A percentile compares a stretch with the other conserved stretches of the same genome.
phyloP scores from a whole-genome alignment of 2,329 filamentous ascomycete species.

The Sporothrix mexicana region DNA sequence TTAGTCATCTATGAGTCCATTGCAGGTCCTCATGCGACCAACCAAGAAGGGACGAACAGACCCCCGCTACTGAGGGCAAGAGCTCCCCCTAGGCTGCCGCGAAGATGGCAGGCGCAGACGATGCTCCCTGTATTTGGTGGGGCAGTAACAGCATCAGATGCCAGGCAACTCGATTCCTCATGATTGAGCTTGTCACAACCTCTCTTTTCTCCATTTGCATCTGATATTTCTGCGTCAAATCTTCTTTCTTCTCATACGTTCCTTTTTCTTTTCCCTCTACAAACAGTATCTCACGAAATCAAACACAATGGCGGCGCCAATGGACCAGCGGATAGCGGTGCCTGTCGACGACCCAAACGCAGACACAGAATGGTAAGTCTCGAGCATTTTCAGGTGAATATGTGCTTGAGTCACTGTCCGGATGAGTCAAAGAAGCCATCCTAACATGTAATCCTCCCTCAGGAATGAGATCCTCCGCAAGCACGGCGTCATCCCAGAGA shows the following conservation, averaged over 20 bases:
- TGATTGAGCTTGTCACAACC: conserved; percentile 4
- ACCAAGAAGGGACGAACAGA: not conserved
- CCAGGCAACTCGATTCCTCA: conserved; percentile 29
- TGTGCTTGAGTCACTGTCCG: conserved; percentile 1
- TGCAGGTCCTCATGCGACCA: not conserved
- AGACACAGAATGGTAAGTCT: conserved; percentile 88
- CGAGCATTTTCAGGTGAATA: not conserved
- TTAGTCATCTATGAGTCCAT: conserved; percentile 25
- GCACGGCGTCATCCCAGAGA: conserved; percentile 96
- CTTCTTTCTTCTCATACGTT: not conserved
- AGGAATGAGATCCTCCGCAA: conserved; percentile 99
- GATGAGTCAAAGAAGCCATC: conserved; percentile 26
- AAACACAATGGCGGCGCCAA: conserved; percentile 62
- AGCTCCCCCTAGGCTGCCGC: conserved; percentile 19
- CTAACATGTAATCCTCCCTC: not conserved
- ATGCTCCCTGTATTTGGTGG: conserved; percentile 6
- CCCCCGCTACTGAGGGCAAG: conserved; percentile 6
- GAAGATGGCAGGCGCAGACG: not conserved
- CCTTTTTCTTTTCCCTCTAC: not conserved
- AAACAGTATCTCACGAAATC: too few species aligned
- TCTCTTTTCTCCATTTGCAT: not conserved
- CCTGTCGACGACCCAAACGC: conserved; percentile 94
- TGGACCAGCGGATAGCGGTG: conserved; percentile 72
- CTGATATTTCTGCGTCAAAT: too few species aligned
- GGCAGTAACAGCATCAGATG: conserved; percentile 8